These are phyloP conservation scores for Chaetomidium leptoderma DNA, from an alignment of 495 filamentous ascomycete genomes.

Conservation along the genomic window DNA sequence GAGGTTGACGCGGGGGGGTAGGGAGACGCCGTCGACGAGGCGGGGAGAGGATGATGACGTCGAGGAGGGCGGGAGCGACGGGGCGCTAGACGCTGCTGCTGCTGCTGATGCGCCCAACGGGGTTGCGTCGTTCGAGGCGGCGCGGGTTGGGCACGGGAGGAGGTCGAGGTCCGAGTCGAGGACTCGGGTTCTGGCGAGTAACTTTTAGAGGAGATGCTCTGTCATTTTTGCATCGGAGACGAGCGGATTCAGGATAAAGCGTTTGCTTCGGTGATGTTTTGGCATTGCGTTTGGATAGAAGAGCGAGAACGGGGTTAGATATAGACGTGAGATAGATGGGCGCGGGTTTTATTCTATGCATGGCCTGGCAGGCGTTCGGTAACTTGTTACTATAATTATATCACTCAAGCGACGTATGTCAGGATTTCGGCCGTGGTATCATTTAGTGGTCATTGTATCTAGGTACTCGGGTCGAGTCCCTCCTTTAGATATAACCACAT, in stretches of 20 bases:
- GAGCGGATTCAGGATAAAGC: background rate
- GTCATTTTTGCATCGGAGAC: background rate
- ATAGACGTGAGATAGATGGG: too few species aligned
- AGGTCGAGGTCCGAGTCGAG: constrained; percentile 1
- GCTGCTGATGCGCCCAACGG: background rate
- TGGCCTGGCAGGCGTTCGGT: background rate
- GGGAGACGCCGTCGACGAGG: background rate
- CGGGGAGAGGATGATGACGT: too few species aligned
- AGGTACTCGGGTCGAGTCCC: too few species aligned
- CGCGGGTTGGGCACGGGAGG: background rate
- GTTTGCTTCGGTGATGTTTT: background rate
- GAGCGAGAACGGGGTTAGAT: background rate
- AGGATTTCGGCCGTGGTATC: too few species aligned
- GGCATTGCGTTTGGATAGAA: background rate
- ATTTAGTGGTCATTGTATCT: too few species aligned
- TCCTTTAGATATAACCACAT: too few species aligned
- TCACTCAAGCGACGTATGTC: too few species aligned
- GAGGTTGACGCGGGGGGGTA: background rate
- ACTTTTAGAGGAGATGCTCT: constrained; percentile 10
- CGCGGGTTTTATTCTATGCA: background rate
- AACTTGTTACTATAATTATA: too few species aligned
- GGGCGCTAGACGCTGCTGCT: background rate
- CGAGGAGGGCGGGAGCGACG: constrained; percentile 11
- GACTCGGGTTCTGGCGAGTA: constrained; percentile 3
- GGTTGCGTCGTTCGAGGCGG: background rate